Base-by-base conservation (phyloP, 1,284 basidiomycete species). In the Meira nashicola region DNA sequence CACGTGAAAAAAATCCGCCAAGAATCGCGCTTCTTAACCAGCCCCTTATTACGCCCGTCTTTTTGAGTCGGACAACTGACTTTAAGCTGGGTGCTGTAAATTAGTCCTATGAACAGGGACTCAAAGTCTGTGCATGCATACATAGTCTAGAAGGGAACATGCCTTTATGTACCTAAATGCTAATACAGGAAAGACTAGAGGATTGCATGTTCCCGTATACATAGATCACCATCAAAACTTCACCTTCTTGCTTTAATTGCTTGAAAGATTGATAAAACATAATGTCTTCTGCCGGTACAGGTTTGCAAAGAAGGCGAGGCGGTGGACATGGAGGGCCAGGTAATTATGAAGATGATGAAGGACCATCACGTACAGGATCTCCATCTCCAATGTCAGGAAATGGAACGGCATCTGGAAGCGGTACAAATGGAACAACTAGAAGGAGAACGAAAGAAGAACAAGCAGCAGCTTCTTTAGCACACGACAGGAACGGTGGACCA, bases 301-400 rank as follows among this genome's bases (percentile, higher is more conserved):
- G 46, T 8, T 23, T 48, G 12, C 46, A 48, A 17, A 48, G 46
- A 25, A 48, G 46, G 21, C 17, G 46, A 23, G 46, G 17, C 12
- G 50, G 50, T 15, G 23, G 19, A 2, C 17, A 41, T 39, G 50
- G 23, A 19, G 50, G 21, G 12, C 17, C 12, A 6, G 50, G 38
- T n/a, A 17, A n/a, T 33, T 53, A 53, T 25, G 50, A 53, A 14
- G 50, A 53, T 33, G 50, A 53, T 38, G 37, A 14, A 19, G n/a
- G n/a, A 4, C 50, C 50, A 33, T 53, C 50, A 28, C 17, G 50
- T 5, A 53, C 37, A 39, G 14, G 21, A 19, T 53, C 50, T 5
- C 50, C 50, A 38, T 3, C 17, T 39, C 50, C 50, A 3, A 38
- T 19, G 23, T 3, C 28, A 21, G n/a, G 12, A 37, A 53, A 53